These are phyloP conservation scores for Condylostoma magnum DNA, from an alignment of 169 alveolate species.

Conservation along the genomic window DNA sequence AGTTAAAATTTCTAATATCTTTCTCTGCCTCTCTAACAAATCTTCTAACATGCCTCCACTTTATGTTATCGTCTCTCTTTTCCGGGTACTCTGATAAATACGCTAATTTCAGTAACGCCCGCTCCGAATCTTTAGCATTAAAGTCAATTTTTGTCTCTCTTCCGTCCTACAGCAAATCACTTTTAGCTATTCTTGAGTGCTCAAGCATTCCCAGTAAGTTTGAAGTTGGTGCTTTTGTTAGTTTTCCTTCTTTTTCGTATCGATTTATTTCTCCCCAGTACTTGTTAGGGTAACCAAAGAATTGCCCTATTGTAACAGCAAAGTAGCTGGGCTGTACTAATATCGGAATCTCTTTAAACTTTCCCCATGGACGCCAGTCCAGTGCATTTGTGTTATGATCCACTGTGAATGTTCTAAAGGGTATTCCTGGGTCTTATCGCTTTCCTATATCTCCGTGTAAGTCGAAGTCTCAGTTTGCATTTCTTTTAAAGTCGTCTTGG, in stretches of 20 bases:
- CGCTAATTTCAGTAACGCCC: slow-evolving; percentile 2
- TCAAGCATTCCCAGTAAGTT: background rate
- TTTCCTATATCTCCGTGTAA: background rate
- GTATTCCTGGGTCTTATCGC: slow-evolving; percentile 4
- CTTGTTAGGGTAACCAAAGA: background rate
- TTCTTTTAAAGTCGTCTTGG: background rate
- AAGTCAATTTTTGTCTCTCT: background rate
- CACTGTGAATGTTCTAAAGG: background rate
- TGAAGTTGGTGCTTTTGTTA: background rate
- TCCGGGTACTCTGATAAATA: slow-evolving; percentile 9
- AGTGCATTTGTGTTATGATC: background rate
- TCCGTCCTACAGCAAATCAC: background rate
- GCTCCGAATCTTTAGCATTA: background rate
- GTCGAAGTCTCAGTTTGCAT: background rate
- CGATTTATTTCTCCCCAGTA: background rate
- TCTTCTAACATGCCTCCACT: slow-evolving; percentile 20
- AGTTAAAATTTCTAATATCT: too few species aligned
- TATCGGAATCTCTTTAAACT: too few species aligned
- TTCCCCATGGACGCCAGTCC: background rate
- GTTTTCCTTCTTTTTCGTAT: slow-evolving; percentile 12
- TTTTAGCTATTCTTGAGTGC: background rate
- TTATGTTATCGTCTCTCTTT: background rate
- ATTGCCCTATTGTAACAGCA: background rate
- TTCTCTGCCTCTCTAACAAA: background rate
- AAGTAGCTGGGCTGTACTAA: too few species aligned